Conservation (phyloP, 2,329 filamentous ascomycete species). For the Arthroderma uncinatum region DNA sequence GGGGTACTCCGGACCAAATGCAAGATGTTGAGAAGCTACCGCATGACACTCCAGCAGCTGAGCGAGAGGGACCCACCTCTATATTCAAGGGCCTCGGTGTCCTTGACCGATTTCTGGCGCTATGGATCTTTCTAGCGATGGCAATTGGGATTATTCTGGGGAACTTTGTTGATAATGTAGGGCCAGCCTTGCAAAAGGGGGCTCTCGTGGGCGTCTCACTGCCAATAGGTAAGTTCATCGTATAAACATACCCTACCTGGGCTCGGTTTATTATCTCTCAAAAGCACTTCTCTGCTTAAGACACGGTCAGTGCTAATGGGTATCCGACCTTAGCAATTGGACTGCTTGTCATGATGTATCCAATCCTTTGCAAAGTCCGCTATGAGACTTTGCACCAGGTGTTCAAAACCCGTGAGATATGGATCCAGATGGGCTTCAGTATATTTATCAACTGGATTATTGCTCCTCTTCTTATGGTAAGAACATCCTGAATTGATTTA, state of each 20-base stretch:
- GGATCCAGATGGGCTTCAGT: slow-evolving; percentile 70
- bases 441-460: slow-evolving; percentile 72
- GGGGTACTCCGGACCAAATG: not conserved
- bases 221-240: slow-evolving; percentile 46
- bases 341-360: slow-evolving; percentile 86
- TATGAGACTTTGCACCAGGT: slow-evolving; percentile 63
- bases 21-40: not conserved
- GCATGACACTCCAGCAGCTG: not conserved
- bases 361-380: slow-evolving; percentile 75
- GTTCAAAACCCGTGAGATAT: slow-evolving; percentile 51
- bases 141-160: slow-evolving; percentile 61
- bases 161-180: slow-evolving; percentile 58
- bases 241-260: slow-evolving; percentile 8
- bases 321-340: slow-evolving; percentile 50
- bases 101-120: slow-evolving; percentile 52
- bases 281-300: not conserved
- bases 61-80: not conserved
- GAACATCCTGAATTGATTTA: slow-evolving; percentile 7
- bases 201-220: slow-evolving; percentile 60
- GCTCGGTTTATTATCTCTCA: slow-evolving; percentile 14
- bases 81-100: slow-evolving; percentile 43
- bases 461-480: slow-evolving; percentile 70
- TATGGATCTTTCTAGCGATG: slow-evolving; percentile 75
- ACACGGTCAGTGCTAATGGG: not conserved
- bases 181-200: slow-evolving; percentile 54